Conservation (phyloP, 768 basidiomycete genomes). For the Piloderma croceum region DNA sequence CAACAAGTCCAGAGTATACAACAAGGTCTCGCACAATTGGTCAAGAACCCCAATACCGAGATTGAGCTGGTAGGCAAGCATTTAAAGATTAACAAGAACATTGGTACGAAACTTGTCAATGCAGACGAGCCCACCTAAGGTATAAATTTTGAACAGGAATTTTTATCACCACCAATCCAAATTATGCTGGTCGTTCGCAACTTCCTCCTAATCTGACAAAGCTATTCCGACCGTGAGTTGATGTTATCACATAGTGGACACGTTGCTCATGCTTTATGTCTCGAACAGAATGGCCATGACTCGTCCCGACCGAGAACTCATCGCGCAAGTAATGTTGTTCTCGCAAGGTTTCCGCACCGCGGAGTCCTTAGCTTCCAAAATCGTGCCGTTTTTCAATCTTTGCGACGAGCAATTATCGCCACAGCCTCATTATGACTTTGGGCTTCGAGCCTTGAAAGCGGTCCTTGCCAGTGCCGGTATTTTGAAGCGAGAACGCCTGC, state of each 20-base stretch:
- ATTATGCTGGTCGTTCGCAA: constrained; percentile 94
- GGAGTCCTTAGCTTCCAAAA: constrained; percentile 94
- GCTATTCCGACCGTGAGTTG: constrained; percentile 81
- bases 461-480: constrained; percentile 97
- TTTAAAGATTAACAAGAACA: constrained; percentile 89
- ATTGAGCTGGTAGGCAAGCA: constrained; percentile 95
- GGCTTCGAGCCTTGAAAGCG: constrained; percentile 93
- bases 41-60: constrained; percentile 79
- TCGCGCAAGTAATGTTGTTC: constrained; percentile 99
- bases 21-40: constrained; percentile 82
- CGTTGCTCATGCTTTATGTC: constrained; percentile 11
- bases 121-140: background rate
- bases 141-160: constrained; percentile 53
- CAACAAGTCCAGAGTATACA: constrained; percentile 99
- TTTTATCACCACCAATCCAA: constrained; percentile 98
- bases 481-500: constrained; percentile 86
- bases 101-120: too few species aligned
- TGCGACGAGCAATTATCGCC: constrained; percentile 95
- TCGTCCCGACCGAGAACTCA: constrained; percentile 93
- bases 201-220: constrained; percentile 86
- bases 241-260: background rate
- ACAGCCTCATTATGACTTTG: constrained; percentile 99
- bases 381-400: constrained; percentile 98
- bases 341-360: constrained; percentile 99
- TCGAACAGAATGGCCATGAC: constrained; percentile 92